These are phyloP conservation scores for Meyerozyma sp. DNA, from an alignment of 1,139 yeast genomes.

Conservation along the genomic window DNA sequence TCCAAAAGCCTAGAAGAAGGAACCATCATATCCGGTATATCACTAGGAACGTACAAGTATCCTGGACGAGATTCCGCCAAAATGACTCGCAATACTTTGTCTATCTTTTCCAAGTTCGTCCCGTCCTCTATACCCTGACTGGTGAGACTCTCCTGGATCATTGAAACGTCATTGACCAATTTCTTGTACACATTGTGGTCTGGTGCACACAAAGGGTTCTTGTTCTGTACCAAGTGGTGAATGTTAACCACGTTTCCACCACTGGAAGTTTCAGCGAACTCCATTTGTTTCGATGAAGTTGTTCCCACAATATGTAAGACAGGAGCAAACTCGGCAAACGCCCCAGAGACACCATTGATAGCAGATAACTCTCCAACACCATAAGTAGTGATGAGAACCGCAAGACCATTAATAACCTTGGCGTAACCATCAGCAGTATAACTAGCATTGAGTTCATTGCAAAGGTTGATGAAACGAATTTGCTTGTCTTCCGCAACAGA, in stretches of 20 bases:
- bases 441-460: conserved; percentile 44
- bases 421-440: conserved; percentile 81
- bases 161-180: conserved; percentile 55
- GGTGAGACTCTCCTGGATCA: conserved; percentile 52
- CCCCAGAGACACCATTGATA: conserved; percentile 77
- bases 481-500: conserved; percentile 16
- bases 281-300: conserved; percentile 29
- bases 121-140: conserved; percentile 42
- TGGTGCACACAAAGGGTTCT: conserved; percentile 39
- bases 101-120: conserved; percentile 45
- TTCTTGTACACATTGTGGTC: conserved; percentile 63
- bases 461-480: conserved; percentile 18
- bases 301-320: conserved; percentile 82
- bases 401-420: conserved; percentile 40
- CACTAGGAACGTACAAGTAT: conserved; percentile 69
- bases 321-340: conserved; percentile 76
- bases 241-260: conserved; percentile 21
- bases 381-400: conserved; percentile 55
- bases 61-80: conserved; percentile 68
- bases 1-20: conserved; percentile 25
- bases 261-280: conserved; percentile 19
- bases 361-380: conserved; percentile 91
- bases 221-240: conserved; percentile 68
- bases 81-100: conserved; percentile 55
- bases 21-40: conserved; percentile 51